Conservation (phyloP, 345 rosid species). For the Syzygium aqueum region DNA sequence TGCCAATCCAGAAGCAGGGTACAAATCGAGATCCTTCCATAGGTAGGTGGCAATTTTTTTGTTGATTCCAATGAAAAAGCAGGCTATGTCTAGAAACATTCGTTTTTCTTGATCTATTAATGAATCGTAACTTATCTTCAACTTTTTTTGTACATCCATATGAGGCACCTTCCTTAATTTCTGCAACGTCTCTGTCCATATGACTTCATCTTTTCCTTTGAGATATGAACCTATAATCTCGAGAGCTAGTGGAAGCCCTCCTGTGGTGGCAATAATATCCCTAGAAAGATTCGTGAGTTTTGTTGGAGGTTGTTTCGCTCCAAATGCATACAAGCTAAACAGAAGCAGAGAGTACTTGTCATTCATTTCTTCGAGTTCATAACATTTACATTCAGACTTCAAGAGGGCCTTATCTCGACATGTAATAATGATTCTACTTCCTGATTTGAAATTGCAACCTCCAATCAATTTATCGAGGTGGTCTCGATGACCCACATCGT, state of each 20-base stretch:
- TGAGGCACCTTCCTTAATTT: background rate
- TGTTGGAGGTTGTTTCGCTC: background rate
- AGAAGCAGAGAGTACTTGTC: background rate
- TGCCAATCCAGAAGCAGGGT: fast-evolving
- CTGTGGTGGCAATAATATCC: background rate
- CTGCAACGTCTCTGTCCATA: background rate
- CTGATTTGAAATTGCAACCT: background rate
- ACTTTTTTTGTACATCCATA: background rate
- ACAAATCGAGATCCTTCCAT: background rate
- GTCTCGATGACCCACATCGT: background rate
- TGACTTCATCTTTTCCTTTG: background rate
- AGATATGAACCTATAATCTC: constrained; percentile 7
- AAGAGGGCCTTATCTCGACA: background rate
- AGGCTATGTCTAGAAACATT: background rate
- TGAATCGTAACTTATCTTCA: background rate
- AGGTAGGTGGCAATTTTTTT: background rate
- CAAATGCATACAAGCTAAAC: constrained; percentile 6
- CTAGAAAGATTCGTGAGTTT: background rate
- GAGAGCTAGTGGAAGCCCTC: constrained; percentile 9
- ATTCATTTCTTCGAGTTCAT: background rate
- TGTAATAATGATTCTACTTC: background rate
- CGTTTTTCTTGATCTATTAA: background rate
- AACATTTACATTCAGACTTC: too few species aligned
- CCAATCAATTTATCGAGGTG: background rate
- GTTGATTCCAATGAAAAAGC: background rate